Conservation (phyloP, 2,329 filamentous ascomycete genomes). For the Myotisia sp. region DNA sequence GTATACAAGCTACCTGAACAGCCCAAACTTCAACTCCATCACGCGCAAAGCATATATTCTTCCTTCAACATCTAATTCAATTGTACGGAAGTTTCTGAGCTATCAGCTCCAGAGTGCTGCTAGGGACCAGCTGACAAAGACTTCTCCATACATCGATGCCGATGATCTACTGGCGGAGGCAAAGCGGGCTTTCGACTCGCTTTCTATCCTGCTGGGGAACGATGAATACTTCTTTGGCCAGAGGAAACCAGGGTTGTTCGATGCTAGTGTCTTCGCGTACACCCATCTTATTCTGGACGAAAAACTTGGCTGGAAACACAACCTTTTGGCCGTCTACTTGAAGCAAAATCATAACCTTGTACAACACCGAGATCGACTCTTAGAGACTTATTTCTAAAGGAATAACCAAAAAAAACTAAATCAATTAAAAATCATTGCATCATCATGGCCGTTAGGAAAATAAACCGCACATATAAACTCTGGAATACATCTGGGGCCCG, state of each 20-base stretch:
- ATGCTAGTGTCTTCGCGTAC: slow-evolving; percentile 82
- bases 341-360: slow-evolving; percentile 47
- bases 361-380: slow-evolving; percentile 47
- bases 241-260: slow-evolving; percentile 55
- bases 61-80: slow-evolving; percentile 42
- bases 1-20: slow-evolving; percentile 65
- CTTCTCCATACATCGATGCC: slow-evolving; percentile 39
- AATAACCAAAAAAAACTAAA: not conserved
- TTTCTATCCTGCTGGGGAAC: slow-evolving; percentile 45
- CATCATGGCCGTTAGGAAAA: too few relatives aligned
- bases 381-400: slow-evolving; percentile 37
- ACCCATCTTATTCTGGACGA: slow-evolving; percentile 64
- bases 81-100: slow-evolving; percentile 50
- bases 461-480: too few relatives aligned
- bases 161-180: slow-evolving; percentile 47
- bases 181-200: slow-evolving; percentile 46
- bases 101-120: slow-evolving; percentile 60
- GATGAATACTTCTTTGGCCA: slow-evolving; percentile 48
- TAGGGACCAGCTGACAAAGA: slow-evolving; percentile 55
- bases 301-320: slow-evolving; percentile 49
- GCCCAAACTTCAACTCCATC: slow-evolving; percentile 49
- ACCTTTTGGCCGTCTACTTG: slow-evolving; percentile 44
- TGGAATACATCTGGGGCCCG: too few relatives aligned
- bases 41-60: slow-evolving; percentile 58
- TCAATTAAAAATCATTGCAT: too few relatives aligned